Conservation (phyloP, 2,329 filamentous ascomycete species). For the Pyrenophora tritici-repentis region DNA sequence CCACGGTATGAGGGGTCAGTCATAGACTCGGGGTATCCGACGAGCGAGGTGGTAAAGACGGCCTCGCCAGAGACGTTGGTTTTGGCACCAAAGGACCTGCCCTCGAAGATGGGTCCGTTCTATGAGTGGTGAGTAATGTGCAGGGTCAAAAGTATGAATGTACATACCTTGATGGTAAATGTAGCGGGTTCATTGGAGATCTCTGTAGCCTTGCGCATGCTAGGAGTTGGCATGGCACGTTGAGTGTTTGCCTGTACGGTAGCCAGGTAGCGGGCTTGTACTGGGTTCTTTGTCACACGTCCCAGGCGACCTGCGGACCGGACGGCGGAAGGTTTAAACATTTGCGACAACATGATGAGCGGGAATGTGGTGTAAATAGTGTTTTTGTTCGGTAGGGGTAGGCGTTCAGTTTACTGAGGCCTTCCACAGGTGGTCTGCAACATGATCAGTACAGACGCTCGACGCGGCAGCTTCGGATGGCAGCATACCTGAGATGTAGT, state of each 20-base stretch:
- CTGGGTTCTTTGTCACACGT: conserved; percentile 53
- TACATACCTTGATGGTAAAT: conserved; percentile 84
- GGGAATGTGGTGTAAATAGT: conserved; percentile 27
- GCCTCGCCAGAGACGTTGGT: conserved; percentile 97
- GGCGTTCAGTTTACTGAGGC: conserved; percentile 64
- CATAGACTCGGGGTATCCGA: conserved; percentile 93
- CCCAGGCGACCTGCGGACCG: conserved; percentile 51
- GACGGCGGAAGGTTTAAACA: conserved; percentile 58
- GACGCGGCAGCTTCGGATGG: conserved; percentile 19
- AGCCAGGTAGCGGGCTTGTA: conserved; percentile 61
- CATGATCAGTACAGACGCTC: conserved; percentile 30
- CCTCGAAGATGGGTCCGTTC: conserved; percentile 95
- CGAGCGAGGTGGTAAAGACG: conserved; percentile 96
- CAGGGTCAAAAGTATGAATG: not conserved
- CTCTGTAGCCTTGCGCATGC: conserved; percentile 64
- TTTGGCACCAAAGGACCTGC: conserved; percentile 95
- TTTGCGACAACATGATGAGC: conserved; percentile 59
- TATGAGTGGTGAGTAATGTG: conserved; percentile 49
- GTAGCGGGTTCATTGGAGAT: conserved; percentile 80
- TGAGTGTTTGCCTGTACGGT: conserved; percentile 72
- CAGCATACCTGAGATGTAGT: conserved; percentile 67
- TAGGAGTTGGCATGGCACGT: conserved; percentile 65
- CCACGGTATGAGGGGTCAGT: conserved; percentile 73
- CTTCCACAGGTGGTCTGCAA: conserved; percentile 69
- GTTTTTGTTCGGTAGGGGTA: conserved; percentile 18